Evolutionary conservation across 2,329 filamentous ascomycete species (phyloP).

Genomic region (Calonectria pseudoturangicola): DNA sequence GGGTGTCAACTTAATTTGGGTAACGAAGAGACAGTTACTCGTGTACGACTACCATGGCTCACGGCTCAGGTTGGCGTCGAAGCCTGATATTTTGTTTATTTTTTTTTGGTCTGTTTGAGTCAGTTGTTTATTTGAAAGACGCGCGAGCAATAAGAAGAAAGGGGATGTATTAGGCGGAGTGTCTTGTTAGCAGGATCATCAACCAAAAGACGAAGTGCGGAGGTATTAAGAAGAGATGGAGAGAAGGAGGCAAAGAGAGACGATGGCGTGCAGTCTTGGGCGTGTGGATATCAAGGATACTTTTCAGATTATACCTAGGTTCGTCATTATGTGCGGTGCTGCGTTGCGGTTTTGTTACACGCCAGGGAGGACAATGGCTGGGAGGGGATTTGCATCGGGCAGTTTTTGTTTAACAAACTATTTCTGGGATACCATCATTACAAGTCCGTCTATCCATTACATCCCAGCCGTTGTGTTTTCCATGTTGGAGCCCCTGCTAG

Average conservation of each 20-base stretch:
- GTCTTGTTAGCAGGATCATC: constrained; percentile 30
- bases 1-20: constrained; percentile 55
- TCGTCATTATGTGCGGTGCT: constrained; percentile 35
- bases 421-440: constrained; percentile 34
- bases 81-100: constrained; percentile 44
- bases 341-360: constrained; percentile 26
- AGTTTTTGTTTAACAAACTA: constrained; percentile 37
- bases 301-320: constrained; percentile 55
- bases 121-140: constrained; percentile 45
- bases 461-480: background rate
- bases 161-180: constrained; percentile 38
- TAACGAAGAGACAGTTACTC: constrained; percentile 57
- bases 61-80: constrained; percentile 50
- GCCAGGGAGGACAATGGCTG: constrained; percentile 18
- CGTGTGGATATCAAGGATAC: constrained; percentile 49
- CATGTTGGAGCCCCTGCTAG: too few relatives aligned
- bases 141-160: constrained; percentile 39
- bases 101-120: constrained; percentile 40
- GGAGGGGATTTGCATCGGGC: constrained; percentile 38
- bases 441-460: background rate
- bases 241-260: constrained; percentile 18
- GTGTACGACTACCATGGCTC: constrained; percentile 58
- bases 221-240: constrained; percentile 42
- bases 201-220: constrained; percentile 36
- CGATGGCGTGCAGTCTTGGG: constrained; percentile 42